Evolutionary conservation across 2,329 filamentous ascomycete species (phyloP).

Genomic region (Pseudogymnoascus sp.): DNA sequence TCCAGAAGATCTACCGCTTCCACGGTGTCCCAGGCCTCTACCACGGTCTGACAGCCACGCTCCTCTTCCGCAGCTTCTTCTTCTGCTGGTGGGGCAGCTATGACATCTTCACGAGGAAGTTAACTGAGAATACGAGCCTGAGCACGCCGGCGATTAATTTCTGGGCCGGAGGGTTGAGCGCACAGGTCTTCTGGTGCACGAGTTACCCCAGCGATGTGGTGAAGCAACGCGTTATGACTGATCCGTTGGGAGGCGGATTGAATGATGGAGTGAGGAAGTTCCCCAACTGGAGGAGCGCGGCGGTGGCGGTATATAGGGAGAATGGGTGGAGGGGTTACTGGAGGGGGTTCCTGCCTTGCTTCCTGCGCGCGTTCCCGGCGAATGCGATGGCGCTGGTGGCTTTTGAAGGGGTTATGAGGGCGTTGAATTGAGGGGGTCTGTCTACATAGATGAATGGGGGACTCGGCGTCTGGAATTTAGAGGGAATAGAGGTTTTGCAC

Average conservation of each 20-base stretch:
- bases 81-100: constrained; percentile 99
- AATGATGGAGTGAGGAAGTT: constrained; percentile 63
- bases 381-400: constrained; percentile 90
- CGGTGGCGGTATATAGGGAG: constrained; percentile 66
- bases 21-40: constrained; percentile 79
- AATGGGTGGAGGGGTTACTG: constrained; percentile 75
- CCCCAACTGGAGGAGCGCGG: constrained; percentile 71
- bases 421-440: constrained; percentile 37
- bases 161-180: constrained; percentile 89
- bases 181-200: constrained; percentile 90
- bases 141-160: constrained; percentile 83
- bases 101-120: constrained; percentile 65
- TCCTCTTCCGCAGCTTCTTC: constrained; percentile 88
- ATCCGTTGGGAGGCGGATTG: constrained; percentile 66
- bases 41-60: constrained; percentile 74
- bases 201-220: constrained; percentile 89
- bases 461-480: neutral
- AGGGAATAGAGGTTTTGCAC: neutral
- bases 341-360: constrained; percentile 89
- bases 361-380: constrained; percentile 86
- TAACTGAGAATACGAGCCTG: constrained; percentile 60
- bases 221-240: constrained; percentile 96
- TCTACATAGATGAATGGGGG: neutral
- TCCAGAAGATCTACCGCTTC: constrained; percentile 56
- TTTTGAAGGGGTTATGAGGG: constrained; percentile 85